Base-by-base conservation (phyloP, 148 eudicot species). In the Arbutus unedo region DNA sequence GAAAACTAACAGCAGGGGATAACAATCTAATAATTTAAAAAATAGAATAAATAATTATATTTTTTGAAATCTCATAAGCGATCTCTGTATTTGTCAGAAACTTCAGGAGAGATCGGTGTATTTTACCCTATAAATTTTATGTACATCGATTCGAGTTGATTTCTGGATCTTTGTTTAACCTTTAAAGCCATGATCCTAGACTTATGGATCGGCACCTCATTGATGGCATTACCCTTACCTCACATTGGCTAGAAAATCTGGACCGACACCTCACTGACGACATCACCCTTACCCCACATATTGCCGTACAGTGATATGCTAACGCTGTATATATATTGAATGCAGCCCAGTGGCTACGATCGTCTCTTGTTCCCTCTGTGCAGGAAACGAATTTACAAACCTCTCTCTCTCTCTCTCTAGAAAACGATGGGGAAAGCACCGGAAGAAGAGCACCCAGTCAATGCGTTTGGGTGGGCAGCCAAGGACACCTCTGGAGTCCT, bases 401-500 rank as follows among this genome's bases (percentile, higher is more conserved):
- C 53, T 8, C 53, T 8, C 53, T 21, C 41, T 74, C 77, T 74
- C 77, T 74, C 54, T 74, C 77, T 45, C 54, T 7, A 21, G 6
- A 23, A 47, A 21, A 43, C 4, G 14, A 25, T 25, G 41, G 78
- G 25, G 56, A 76, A 76, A 21, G 51, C 78, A 23, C 19, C 44
- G 4, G 59, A 76, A 10, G 38, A 21, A 25, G 78, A 76, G 19
- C 78, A 75, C 78, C 78, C 78, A n/a, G 78, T 75, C 18, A 51
- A 49, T 16, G 56, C 78, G 15, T 76, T 76, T 9, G 78, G 78
- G 23, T 76, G 60, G 78, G 76, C 76, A 0, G 76, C 76, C 15
- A 72, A 8, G 13, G 59, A 76, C 59, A 3, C 78, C 2, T 49
- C 60, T 51, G 59, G 78, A 3, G 45, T 76, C 18, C 44, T 76